phyloP scores from a whole-genome alignment of 2,329 filamentous ascomycete species.

The Sarocladium oryzae region DNA sequence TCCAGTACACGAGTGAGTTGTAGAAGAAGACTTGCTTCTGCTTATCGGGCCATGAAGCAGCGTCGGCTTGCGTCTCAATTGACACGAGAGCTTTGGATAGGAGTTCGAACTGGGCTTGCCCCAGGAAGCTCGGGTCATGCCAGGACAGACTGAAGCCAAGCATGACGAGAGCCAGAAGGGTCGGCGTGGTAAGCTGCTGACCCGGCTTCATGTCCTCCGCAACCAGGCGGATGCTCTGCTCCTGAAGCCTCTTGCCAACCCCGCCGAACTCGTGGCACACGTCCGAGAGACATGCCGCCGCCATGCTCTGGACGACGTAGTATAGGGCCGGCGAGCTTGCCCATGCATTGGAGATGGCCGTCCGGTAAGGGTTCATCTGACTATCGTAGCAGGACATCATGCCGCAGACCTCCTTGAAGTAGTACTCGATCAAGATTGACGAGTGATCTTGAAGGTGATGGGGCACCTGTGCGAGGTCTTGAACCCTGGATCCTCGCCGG shows the following conservation, averaged over 20 bases:
- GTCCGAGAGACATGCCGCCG: conserved; percentile 52
- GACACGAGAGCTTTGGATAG: conserved; percentile 13
- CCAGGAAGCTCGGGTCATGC: conserved; percentile 16
- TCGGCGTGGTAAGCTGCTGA: conserved; percentile 8
- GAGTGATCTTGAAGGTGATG: conserved; percentile 30
- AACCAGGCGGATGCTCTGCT: conserved; percentile 42
- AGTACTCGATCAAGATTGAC: conserved; percentile 54
- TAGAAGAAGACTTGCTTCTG: conserved; percentile 15
- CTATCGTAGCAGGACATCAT: conserved; percentile 61
- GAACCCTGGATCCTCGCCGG: background rate
- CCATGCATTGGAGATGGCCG: conserved; percentile 51
- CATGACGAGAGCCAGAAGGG: conserved; percentile 15
- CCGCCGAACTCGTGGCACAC: conserved; percentile 38
- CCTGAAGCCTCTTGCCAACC: conserved; percentile 40
- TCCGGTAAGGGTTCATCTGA: conserved; percentile 53
- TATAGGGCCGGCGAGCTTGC: conserved; percentile 51
- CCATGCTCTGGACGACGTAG: conserved; percentile 58
- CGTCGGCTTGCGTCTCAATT: conserved; percentile 8
- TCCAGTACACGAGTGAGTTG: conserved; percentile 18
- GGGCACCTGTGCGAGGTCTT: background rate
- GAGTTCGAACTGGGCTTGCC: conserved; percentile 10
- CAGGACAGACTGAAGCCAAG: conserved; percentile 17
- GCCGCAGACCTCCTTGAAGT: conserved; percentile 55
- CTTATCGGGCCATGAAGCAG: conserved; percentile 13
- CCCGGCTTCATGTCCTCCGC: conserved; percentile 37